Evolutionary conservation across 2,329 filamentous ascomycete species (phyloP).

Genomic region (Alternaria infectoria): DNA sequence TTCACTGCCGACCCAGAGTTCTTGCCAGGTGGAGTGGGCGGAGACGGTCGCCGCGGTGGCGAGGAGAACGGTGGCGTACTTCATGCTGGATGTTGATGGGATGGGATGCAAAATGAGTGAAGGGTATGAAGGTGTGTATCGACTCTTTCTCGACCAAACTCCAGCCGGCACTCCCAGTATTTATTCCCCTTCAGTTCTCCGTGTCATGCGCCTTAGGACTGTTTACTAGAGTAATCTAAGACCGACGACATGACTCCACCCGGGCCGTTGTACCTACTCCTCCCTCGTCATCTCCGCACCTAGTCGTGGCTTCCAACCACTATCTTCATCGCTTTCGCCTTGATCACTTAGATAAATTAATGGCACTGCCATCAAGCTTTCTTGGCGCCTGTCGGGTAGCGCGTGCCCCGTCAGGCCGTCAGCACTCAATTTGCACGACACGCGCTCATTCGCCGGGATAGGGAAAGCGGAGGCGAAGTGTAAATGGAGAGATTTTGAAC

Average conservation of each 20-base stretch:
- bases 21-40: constrained; percentile 48
- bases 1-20: constrained; percentile 45
- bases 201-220: not conserved
- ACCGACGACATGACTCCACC: not conserved
- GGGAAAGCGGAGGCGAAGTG: not conserved
- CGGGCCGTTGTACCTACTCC: constrained; percentile 18
- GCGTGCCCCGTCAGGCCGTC: constrained; percentile 11
- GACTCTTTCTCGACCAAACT: not conserved
- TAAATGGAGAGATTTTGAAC: not conserved
- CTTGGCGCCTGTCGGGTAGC: constrained; percentile 21
- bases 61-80: constrained; percentile 39
- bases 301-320: not conserved
- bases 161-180: constrained; percentile 2
- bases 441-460: constrained; percentile 14
- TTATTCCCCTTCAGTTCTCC: constrained; percentile 10
- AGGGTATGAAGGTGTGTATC: not conserved
- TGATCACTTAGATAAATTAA: constrained; percentile 23
- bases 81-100: constrained; percentile 25
- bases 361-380: constrained; percentile 16
- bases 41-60: constrained; percentile 43
- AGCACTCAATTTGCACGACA: constrained; percentile 15
- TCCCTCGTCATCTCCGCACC: constrained; percentile 15
- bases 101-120: not conserved
- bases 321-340: constrained; percentile 1
- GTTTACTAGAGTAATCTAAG: constrained; percentile 16